A percentile compares a stretch with the other conserved stretches of the same genome.
phyloP scores from a whole-genome alignment of 2,329 filamentous ascomycete species.

The Epichloe uncinata region DNA sequence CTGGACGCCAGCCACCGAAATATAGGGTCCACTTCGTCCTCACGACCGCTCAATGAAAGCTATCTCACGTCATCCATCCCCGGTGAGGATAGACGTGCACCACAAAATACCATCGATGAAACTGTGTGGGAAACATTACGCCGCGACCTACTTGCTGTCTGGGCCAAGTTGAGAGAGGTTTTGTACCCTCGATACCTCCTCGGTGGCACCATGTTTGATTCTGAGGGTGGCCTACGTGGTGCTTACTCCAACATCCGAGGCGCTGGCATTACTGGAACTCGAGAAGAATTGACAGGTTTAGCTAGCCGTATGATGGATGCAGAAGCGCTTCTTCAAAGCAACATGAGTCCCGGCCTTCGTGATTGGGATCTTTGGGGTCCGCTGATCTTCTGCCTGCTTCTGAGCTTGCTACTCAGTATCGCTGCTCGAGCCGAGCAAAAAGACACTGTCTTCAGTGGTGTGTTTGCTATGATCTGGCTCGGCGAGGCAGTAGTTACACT shows the following conservation, averaged over 20 bases:
- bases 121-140: slow-evolving; percentile 94
- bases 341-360: slow-evolving; percentile 78
- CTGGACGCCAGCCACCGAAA: no score
- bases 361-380: slow-evolving; percentile 99
- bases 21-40: slow-evolving; percentile 42
- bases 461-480: slow-evolving; percentile 95
- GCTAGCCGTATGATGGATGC: slow-evolving; percentile 50
- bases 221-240: slow-evolving; percentile 39
- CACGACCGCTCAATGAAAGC: slow-evolving; percentile 50
- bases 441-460: slow-evolving; percentile 83
- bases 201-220: slow-evolving; percentile 50
- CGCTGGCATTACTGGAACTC: slow-evolving; percentile 43
- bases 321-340: slow-evolving; percentile 47
- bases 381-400: slow-evolving; percentile 79
- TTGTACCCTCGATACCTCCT: slow-evolving; percentile 92
- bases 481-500: slow-evolving; percentile 94
- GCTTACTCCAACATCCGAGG: slow-evolving; percentile 49
- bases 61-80: slow-evolving; percentile 83
- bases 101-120: slow-evolving; percentile 92
- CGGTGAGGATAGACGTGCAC: slow-evolving; percentile 81
- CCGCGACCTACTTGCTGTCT: slow-evolving; percentile 81
- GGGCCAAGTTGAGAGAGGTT: slow-evolving; percentile 97
- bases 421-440: slow-evolving; percentile 68
- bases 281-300: slow-evolving; percentile 48
- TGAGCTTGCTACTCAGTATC: slow-evolving; percentile 80